Evolutionary conservation across 1,284 basidiomycete species (phyloP).

Genomic region (Leucoagaricus sp.): DNA sequence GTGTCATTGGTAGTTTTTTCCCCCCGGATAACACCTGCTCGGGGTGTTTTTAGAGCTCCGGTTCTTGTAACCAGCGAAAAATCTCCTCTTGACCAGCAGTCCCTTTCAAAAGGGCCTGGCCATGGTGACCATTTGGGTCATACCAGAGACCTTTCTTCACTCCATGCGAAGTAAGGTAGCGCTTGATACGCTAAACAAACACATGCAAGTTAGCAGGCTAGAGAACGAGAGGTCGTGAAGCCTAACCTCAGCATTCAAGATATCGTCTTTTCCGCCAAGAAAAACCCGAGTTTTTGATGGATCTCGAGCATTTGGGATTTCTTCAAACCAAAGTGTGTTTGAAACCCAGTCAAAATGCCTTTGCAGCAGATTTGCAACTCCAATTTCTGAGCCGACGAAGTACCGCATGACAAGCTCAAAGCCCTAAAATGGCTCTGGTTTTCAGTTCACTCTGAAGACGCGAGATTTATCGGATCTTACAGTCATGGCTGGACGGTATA

Average conservation of each 20-base stretch:
- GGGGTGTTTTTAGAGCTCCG: slow-evolving; percentile 17
- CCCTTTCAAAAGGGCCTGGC: slow-evolving; percentile 65
- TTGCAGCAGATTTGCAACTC: slow-evolving; percentile 83
- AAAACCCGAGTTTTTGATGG: slow-evolving; percentile 65
- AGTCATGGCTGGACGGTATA: slow-evolving; percentile 67
- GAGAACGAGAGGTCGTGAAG: slow-evolving; percentile 10
- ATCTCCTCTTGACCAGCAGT: slow-evolving; percentile 59
- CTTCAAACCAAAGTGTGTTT: slow-evolving; percentile 89
- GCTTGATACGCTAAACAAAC: slow-evolving; percentile 62
- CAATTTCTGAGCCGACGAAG: slow-evolving; percentile 84
- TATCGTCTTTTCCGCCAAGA: slow-evolving; percentile 79
- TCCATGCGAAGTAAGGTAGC: slow-evolving; percentile 78
- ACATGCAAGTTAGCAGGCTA: not conserved
- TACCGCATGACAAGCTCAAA: slow-evolving; percentile 82
- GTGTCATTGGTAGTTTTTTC: too few species aligned
- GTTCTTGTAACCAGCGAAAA: slow-evolving; percentile 59
- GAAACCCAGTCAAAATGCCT: slow-evolving; percentile 85
- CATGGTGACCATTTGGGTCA: slow-evolving; percentile 71
- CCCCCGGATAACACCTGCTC: too few species aligned
- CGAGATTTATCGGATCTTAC: slow-evolving; percentile 40
- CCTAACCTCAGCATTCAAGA: slow-evolving; percentile 71
- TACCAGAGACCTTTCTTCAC: slow-evolving; percentile 70
- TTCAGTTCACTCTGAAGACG: not conserved
- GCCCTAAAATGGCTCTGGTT: slow-evolving; percentile 42
- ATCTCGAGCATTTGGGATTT: slow-evolving; percentile 78